A percentile compares a stretch with the other conserved stretches of the same genome.
Conservation (phyloP, 306 rosid species). For the Urtica urens region DNA sequence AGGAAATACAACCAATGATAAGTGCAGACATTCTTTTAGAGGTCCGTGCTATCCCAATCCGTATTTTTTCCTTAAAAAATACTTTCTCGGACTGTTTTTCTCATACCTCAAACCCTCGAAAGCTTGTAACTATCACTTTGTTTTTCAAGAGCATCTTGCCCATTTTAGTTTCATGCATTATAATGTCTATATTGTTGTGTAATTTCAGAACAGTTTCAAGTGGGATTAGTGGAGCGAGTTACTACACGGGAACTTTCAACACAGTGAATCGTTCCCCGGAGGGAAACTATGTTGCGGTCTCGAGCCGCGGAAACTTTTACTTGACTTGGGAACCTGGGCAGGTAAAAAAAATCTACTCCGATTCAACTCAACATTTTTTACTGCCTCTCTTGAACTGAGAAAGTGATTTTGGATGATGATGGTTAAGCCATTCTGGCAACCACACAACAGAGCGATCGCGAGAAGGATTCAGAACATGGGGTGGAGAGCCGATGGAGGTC, state of each 20-base stretch:
- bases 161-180: too few species aligned
- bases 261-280: slow-evolving; percentile 88
- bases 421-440: slow-evolving; percentile 91
- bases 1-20: too few species aligned
- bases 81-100: too few species aligned
- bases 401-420: not conserved
- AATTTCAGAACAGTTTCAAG: slow-evolving; percentile 96
- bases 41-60: slow-evolving; percentile 4
- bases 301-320: slow-evolving; percentile 96
- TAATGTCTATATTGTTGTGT: too few species aligned
- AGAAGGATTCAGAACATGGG: slow-evolving; percentile 99
- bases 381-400: not conserved
- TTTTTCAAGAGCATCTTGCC: too few species aligned
- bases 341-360: slow-evolving; percentile 21
- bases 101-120: too few species aligned
- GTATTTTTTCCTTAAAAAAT: too few species aligned
- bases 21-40: too few species aligned
- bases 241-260: slow-evolving; percentile 88
- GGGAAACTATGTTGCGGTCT: slow-evolving; percentile 90
- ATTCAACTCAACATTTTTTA: not conserved
- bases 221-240: slow-evolving; percentile 97
- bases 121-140: too few species aligned
- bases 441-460: slow-evolving; percentile 89
- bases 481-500: slow-evolving; percentile 99
- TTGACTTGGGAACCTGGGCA: slow-evolving; percentile 99